These are phyloP conservation scores for Hanseniaspora hatyaiensis DNA, from an alignment of 805 yeast species.

Conservation along the genomic window DNA sequence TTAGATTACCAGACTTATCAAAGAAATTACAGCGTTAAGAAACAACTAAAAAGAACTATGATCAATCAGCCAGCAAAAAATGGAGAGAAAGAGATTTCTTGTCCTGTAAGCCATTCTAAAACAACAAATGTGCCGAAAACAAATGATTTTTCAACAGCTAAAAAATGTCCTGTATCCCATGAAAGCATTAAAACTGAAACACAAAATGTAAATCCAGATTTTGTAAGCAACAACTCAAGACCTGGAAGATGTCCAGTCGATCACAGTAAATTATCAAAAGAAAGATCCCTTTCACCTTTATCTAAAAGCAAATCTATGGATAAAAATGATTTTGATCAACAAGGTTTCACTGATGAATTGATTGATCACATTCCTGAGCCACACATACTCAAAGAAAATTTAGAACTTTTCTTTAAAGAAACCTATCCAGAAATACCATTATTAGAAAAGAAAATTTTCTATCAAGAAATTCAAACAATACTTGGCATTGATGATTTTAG, in stretches of 20 bases:
- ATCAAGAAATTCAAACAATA: conserved; percentile 26
- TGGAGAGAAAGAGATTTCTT: no score
- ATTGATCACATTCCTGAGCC: conserved; percentile 42
- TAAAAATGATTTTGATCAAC: conserved; percentile 6
- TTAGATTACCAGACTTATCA: conserved; percentile 28
- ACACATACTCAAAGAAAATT: conserved; percentile 42
- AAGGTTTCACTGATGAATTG: conserved; percentile 23
- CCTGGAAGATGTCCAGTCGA: conserved; percentile 11
- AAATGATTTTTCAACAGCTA: not conserved
- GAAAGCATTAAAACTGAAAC: no score
- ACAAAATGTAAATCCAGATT: not conserved
- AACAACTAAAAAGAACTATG: not conserved
- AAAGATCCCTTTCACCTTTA: conserved; percentile 7
- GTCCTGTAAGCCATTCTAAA: no score
- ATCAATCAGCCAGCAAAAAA: not conserved
- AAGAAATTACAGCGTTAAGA: conserved; percentile 2
- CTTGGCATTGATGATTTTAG: conserved; percentile 13
- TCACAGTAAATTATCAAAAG: not conserved
- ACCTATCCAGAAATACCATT: conserved; percentile 58
- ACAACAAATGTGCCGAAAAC: not conserved
- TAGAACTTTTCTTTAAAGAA: conserved; percentile 47
- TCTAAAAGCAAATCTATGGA: not conserved
- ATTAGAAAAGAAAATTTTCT: conserved; percentile 42
- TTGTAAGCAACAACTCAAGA: not conserved
- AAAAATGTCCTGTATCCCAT: not conserved